These are phyloP conservation scores for Bassia scoparia DNA, from an alignment of 148 eudicot genomes.

Conservation along the genomic window DNA sequence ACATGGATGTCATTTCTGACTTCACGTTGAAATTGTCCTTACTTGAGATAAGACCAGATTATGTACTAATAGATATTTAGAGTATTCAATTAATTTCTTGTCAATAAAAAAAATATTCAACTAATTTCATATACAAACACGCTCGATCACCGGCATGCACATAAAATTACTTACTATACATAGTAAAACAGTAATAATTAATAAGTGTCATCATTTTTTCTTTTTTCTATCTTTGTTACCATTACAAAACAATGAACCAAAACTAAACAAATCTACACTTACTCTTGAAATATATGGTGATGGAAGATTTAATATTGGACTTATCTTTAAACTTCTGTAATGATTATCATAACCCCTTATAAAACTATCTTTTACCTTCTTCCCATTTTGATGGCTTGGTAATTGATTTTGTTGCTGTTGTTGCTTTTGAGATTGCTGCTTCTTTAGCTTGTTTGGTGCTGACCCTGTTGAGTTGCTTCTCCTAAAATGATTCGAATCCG, in stretches of 20 bases:
- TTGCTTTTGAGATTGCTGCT: conserved; percentile 38
- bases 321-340: conserved; percentile 32
- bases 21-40: conserved; percentile 3
- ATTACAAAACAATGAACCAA: conserved; percentile 67
- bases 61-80: neutral
- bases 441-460: conserved; percentile 37
- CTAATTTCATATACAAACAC: neutral
- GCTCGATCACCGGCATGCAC: conserved; percentile 11
- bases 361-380: conserved; percentile 36
- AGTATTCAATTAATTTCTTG: neutral
- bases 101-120: neutral
- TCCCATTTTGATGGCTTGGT: conserved; percentile 30
- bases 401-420: neutral
- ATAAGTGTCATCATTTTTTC: conserved; percentile 23
- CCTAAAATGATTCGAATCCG: conserved; percentile 13
- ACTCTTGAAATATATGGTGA: conserved; percentile 50
- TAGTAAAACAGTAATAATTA: neutral
- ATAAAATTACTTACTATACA: conserved; percentile 12
- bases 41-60: neutral
- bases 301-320: conserved; percentile 59
- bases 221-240: conserved; percentile 55
- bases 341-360: conserved; percentile 28
- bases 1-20: conserved; percentile 10
- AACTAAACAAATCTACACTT: conserved; percentile 61
- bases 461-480: conserved; percentile 87